Base-by-base conservation (phyloP, 768 basidiomycete genomes). In the Agaricus blazei region DNA sequence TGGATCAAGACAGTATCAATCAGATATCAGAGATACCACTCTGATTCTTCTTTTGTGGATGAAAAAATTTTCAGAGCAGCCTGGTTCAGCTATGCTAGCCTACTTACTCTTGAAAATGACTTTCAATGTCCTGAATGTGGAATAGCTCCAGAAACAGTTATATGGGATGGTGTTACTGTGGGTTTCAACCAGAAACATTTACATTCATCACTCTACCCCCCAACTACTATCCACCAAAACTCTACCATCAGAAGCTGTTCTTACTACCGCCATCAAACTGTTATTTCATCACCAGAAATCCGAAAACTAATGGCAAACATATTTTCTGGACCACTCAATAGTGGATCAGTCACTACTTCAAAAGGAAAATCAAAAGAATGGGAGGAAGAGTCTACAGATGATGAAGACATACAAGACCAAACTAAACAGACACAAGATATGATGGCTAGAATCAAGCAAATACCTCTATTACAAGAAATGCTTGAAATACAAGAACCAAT, bases 161-260 rank as follows among this genome's bases (percentile, higher is more conserved):
- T 73, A 23, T 70, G 66, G 62, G 70, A 73, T 55, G 68, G 70
- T 3, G 66, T 71, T 0, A 68, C 66, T 3, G 49, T 72, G 14
- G 61, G 67, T 3, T 73, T 68, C 54, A 64, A 60, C 46, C 52
- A 58, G 9, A 67, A 69, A 49, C 66, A 69, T 42, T 48, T 70
- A 1, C 56, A 58, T 0, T 44, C 60, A 3, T 57, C 64, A 2
- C 59, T 71, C 11, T 31, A 54, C 12, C 68, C 69, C 0, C 70
- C 69, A 0, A 71, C 68, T 26, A 67, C 37, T 68, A 71, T 19
- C 59, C 45, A 15, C 47, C 28, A 23, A 58, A 65, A n/a, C 36
- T 49, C 19, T 48, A 46, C 6, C 46, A 53, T 2, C 34, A 49
- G 26, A 54, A 53, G 34, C 34, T 24, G 5, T 29, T 59, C 23